Evolutionary conservation across 2,329 filamentous ascomycete species (phyloP), one percentile per base, ranked within the genome.

Genomic region (Fusarium sp.): DNA sequence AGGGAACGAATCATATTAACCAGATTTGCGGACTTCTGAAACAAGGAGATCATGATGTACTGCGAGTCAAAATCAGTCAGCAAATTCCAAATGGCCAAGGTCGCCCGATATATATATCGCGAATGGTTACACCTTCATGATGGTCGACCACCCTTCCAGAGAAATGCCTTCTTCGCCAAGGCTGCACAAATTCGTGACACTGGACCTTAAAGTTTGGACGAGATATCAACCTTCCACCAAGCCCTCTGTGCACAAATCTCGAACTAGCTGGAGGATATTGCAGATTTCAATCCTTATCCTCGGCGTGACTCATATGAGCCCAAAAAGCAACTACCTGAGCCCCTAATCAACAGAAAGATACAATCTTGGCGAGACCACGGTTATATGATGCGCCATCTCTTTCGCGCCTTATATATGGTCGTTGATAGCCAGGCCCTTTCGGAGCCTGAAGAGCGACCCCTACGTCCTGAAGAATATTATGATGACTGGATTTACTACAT

Each of bases 31-130:
- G 23, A 55, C 23, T 56, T 61, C 9, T 33, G 60, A 4, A 64
- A 64, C 29, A 57, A 64, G 29, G 38, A 60, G 20, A 9, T 61
- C 2, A 52, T 64, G 23, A 24, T 64, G 7, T 64, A 56, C 31
- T 53, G 57, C 35, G 39, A 57, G 33, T 15, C 24, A 5, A 38
- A 18, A 24, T 61, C 29, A 24, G 38, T n/a, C n/a, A n/a, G n/a
- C n/a, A 33, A 2, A 37, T 2, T 8, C 16, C 8, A 37, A 6
- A 13, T 29, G 59, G 35, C n/a, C n/a, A 3, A 52, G 44, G n/a
- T n/a, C n/a, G n/a, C n/a, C n/a, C 33, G 26, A 5, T 56, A 56
- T 16, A 42, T 56, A 4, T 64, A 56, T 33, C 44, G 50, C 1
- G 33, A 50, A 21, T 57, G 56, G 54, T n/a, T 58, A 28, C 37